phyloP scores from a whole-genome alignment of 192 early-diverging fungal species.

The Linnemannia hyalina region DNA sequence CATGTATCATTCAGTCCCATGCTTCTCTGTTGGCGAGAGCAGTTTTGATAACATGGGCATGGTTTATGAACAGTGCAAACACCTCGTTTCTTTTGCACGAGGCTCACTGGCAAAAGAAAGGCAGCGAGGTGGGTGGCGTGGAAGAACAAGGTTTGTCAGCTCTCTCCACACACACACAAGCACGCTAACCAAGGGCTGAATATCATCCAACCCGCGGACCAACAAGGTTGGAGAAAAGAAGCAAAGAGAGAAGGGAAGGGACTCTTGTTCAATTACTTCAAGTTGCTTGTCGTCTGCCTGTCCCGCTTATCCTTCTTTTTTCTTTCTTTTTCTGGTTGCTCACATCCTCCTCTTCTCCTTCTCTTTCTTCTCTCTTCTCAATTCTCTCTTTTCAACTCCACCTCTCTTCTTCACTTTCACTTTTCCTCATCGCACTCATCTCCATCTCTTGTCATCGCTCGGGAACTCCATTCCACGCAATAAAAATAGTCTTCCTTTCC shows the following conservation, averaged over 20 bases:
- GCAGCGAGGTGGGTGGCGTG: not conserved
- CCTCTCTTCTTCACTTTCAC: not conserved
- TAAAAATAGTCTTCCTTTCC: not conserved
- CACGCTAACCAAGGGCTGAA: not conserved
- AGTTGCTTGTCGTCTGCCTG: not conserved
- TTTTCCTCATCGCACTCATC: not conserved
- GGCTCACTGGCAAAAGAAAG: not conserved
- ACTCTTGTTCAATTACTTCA: not conserved
- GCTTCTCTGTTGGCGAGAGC: too few relatives aligned
- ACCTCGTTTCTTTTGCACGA: not conserved
- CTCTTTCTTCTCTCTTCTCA: too few relatives aligned
- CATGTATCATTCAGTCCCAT: too few relatives aligned
- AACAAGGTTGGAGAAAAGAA: not conserved
- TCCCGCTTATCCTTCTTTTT: not conserved
- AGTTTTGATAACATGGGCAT: too few relatives aligned
- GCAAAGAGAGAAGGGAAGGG: not conserved
- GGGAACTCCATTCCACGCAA: not conserved
- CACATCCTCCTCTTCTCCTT: not conserved
- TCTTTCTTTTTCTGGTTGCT: not conserved
- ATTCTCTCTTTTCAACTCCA: not conserved
- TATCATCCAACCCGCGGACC: not conserved
- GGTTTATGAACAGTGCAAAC: not conserved
- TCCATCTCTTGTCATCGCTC: not conserved
- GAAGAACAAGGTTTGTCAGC: constrained; percentile 9
- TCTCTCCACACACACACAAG: not conserved